These are phyloP conservation scores for Yamadazyma dendronema DNA, from an alignment of 1,139 yeast species.

Conservation along the genomic window DNA sequence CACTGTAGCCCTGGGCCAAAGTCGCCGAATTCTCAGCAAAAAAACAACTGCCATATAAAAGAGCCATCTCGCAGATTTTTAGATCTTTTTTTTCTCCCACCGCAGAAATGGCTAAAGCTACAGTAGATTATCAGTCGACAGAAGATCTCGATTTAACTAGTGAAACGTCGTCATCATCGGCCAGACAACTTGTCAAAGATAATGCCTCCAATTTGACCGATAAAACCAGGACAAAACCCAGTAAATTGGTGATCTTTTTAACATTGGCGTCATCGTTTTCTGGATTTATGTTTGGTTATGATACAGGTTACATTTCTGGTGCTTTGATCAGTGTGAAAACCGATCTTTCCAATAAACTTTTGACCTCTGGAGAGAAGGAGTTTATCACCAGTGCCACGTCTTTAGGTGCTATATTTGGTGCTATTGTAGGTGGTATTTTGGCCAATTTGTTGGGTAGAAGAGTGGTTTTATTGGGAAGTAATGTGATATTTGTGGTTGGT, in stretches of 20 bases:
- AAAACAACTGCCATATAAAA: background rate
- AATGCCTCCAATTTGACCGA: conserved; percentile 1
- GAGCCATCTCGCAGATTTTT: background rate
- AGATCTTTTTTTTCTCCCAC: background rate
- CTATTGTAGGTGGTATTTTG: conserved; percentile 69
- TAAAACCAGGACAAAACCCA: conserved; percentile 35
- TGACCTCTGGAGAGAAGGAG: conserved; percentile 79
- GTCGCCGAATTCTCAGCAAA: conserved; percentile 1
- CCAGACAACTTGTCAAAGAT: conserved; percentile 7
- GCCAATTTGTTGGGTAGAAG: conserved; percentile 86
- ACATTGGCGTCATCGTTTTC: conserved; percentile 85
- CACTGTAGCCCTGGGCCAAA: background rate
- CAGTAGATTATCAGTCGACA: conserved; percentile 6
- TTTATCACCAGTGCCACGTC: conserved; percentile 94
- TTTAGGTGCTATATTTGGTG: conserved; percentile 82
- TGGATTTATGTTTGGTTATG: conserved; percentile 96
- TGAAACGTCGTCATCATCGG: conserved; percentile 10
- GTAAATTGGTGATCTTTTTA: conserved; percentile 62
- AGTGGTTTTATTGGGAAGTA: conserved; percentile 75
- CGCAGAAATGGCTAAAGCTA: conserved; percentile 4
- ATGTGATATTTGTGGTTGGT: conserved; percentile 75
- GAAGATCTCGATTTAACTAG: conserved; percentile 6
- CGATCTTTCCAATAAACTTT: conserved; percentile 53
- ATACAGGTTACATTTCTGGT: conserved; percentile 92
- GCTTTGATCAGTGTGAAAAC: conserved; percentile 83